Evolutionary conservation across 345 rosid species (phyloP), one percentile per base, ranked within the genome.

Genomic region (Camelina hispida): DNA sequence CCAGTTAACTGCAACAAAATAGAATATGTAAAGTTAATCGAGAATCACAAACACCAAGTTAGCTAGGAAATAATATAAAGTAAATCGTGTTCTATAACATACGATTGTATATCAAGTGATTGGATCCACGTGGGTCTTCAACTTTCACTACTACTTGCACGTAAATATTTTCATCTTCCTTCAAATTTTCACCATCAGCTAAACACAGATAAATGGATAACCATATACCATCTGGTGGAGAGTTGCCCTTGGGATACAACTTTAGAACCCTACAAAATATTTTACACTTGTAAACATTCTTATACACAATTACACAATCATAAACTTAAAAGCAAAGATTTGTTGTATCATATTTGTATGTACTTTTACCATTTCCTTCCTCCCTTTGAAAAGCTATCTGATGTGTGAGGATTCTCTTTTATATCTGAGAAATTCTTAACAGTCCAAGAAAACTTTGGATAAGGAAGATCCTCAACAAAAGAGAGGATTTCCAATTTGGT

Each of bases 401-500:
- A 59, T 32, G 0, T 0, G 12, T 32, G 12, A 58, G 4, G n/a
- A 58, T 47, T 5, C 37, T 70, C 48, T 14, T 46, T 47, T 7
- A 70, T 13, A 70, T 13, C 23, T 47, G 0, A 18, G 13, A 59
- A 37, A 70, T 47, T 3, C 46, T 5, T 5, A 13, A 46, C 3
- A 7, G 3, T 32, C 74, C 66, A 70, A 58, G 74, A 46, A 2
- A 58, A 32, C 12, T 34, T 47, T 3, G 58, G 58, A 18, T 0
- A 1, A 14, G 0, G 4, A 30, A 44, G 44, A 10, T 56, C 1
- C 14, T 0, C 44, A 25, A 1, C 43, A 30, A 28, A 69, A 8
- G 64, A 56, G 32, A 57, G 1, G 6, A 43, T n/a, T 69, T 69
- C 73, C 65, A 14, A 44, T 16, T 56, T 69, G 18, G 55, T 56